Conservation (phyloP, 768 basidiomycete genomes). For the Leucosporidium creatinivorum region DNA sequence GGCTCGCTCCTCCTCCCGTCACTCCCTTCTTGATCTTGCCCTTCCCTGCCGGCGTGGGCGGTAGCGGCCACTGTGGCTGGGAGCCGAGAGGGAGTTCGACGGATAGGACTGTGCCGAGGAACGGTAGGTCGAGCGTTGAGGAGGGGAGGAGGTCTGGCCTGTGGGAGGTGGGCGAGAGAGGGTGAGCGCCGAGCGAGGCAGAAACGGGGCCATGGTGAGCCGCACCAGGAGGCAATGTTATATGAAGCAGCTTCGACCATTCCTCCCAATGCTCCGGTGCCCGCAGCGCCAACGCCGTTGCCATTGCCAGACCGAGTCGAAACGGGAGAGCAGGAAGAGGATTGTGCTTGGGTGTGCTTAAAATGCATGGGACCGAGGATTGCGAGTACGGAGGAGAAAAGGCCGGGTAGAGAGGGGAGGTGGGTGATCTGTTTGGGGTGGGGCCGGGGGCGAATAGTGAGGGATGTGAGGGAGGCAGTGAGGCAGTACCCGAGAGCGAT, state of each 20-base stretch:
- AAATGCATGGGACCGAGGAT: slow-evolving; percentile 62
- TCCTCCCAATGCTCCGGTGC: slow-evolving; percentile 11
- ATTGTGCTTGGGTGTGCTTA: slow-evolving; percentile 1
- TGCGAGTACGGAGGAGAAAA: slow-evolving; percentile 63
- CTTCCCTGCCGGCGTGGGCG: neutral
- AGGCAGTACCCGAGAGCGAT: too few species aligned
- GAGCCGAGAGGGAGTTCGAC: slow-evolving; percentile 9
- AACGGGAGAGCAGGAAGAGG: neutral
- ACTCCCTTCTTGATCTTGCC: too few species aligned
- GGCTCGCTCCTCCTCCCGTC: neutral
- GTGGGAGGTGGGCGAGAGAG: slow-evolving; percentile 43
- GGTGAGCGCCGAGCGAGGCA: too few species aligned
- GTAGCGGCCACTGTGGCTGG: neutral
- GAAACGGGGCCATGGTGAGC: neutral
- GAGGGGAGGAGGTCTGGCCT: slow-evolving; percentile 74
- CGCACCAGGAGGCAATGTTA: slow-evolving; percentile 31
- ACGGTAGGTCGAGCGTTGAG: slow-evolving; percentile 64
- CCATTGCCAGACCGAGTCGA: too few species aligned
- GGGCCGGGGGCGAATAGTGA: slow-evolving; percentile 38
- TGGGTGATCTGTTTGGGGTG: slow-evolving; percentile 48
- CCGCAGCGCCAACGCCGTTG: too few species aligned
- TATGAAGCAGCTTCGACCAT: slow-evolving; percentile 33
- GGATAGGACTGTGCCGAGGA: slow-evolving; percentile 54
- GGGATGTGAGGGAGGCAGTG: too few species aligned
- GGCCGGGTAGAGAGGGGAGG: slow-evolving; percentile 54